Evolutionary conservation across 2,329 filamentous ascomycete genomes (phyloP).

Genomic region (Hirsutella minnesotensis): DNA sequence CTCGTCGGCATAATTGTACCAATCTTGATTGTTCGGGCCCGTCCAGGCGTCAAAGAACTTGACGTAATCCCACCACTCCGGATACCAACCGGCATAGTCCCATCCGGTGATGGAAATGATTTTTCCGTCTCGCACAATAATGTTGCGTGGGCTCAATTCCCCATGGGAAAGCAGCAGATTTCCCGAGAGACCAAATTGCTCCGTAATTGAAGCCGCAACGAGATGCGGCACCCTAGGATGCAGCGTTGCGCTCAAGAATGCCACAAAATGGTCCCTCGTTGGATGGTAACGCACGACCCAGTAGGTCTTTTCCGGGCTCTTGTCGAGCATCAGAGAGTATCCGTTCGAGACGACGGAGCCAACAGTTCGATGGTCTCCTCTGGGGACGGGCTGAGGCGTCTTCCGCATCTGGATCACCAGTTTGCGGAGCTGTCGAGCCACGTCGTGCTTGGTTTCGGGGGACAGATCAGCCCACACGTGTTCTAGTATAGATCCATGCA

Average conservation of each 20-base stretch:
- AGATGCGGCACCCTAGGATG: constrained; percentile 11
- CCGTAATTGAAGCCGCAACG: constrained; percentile 10
- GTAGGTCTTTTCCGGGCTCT: constrained; percentile 14
- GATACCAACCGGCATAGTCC: constrained; percentile 20
- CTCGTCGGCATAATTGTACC: constrained; percentile 17
- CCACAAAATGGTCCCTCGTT: constrained; percentile 9
- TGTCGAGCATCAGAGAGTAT: constrained; percentile 15
- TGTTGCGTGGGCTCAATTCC: constrained; percentile 15
- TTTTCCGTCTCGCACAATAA: constrained; percentile 13
- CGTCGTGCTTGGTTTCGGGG: constrained; percentile 11
- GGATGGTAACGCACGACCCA: constrained; percentile 13
- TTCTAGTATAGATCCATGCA: constrained; percentile 15
- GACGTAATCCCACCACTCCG: constrained; percentile 22
- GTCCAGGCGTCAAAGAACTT: constrained; percentile 21
- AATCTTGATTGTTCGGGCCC: constrained; percentile 14
- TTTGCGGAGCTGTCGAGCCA: constrained; percentile 14
- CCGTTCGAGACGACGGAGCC: constrained; percentile 9
- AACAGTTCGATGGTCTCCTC: background rate
- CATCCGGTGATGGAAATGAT: constrained; percentile 17
- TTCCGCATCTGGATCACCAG: constrained; percentile 13
- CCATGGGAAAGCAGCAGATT: constrained; percentile 13
- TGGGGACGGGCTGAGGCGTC: background rate
- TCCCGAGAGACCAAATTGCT: constrained; percentile 8
- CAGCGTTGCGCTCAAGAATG: constrained; percentile 15
- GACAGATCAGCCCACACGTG: constrained; percentile 14